These are phyloP conservation scores for Eragrostis tef DNA, from an alignment of 202 grass and related monocot species.

Conservation along the genomic window DNA sequence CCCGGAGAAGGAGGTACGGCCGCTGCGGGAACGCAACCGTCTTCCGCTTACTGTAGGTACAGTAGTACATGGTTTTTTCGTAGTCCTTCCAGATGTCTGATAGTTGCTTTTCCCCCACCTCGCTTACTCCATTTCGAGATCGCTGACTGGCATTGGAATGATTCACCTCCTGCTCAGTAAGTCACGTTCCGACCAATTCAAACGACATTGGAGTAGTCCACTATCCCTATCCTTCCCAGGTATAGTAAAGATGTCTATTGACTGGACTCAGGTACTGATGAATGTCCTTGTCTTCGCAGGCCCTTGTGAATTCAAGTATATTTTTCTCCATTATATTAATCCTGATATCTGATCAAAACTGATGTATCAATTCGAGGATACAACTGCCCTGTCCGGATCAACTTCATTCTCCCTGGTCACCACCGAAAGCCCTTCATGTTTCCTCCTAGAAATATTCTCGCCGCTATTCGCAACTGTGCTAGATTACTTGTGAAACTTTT, in stretches of 20 bases:
- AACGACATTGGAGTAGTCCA: not conserved
- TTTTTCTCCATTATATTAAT: not conserved
- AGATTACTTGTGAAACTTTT: not conserved
- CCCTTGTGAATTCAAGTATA: not conserved
- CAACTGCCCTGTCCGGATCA: too few species aligned
- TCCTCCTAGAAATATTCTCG: not conserved
- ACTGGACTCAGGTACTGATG: not conserved
- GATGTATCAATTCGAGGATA: too few species aligned
- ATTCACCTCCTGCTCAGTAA: too few species aligned
- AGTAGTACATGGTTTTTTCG: too few species aligned
- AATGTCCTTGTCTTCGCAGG: not conserved
- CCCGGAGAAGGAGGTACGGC: too few species aligned
- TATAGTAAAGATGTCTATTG: not conserved
- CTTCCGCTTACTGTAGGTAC: too few species aligned
- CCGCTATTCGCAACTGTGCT: not conserved
- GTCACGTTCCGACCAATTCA: not conserved
- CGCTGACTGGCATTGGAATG: too few species aligned
- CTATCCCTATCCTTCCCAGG: not conserved
- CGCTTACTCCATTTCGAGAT: not conserved
- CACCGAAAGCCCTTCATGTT: too few species aligned
- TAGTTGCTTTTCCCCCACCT: not conserved
- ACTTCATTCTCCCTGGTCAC: too few species aligned
- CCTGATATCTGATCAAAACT: not conserved
- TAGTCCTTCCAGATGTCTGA: too few species aligned
- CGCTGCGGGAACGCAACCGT: too few species aligned